A percentile compares a stretch with the other conserved stretches of the same genome.
Evolutionary conservation across 306 rosid species (phyloP).

Genomic region (Canavalia gladiata): DNA sequence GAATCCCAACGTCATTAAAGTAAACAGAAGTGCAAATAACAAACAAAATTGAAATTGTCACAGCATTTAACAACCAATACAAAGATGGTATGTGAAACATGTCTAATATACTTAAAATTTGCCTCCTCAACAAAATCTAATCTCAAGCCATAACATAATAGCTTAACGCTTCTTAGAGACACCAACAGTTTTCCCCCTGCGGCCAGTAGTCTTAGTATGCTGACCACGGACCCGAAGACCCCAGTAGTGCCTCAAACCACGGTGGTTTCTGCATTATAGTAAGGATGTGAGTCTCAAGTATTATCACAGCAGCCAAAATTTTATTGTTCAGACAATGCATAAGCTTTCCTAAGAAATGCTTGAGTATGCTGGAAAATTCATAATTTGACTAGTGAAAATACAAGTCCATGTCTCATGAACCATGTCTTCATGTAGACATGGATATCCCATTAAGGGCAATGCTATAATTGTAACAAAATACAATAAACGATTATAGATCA

Average conservation of each 20-base stretch:
- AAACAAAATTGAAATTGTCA: slow-evolving; percentile 55
- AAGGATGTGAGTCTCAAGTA: neutral
- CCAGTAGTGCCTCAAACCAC: slow-evolving; percentile 99
- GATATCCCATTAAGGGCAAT: neutral
- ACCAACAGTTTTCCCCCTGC: slow-evolving; percentile 98
- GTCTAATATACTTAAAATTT: slow-evolving; percentile 37
- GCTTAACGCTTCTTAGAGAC: slow-evolving; percentile 92
- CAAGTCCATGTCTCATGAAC: neutral
- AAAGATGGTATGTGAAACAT: slow-evolving; percentile 37
- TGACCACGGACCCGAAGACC: slow-evolving; percentile 99
- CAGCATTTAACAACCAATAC: slow-evolving; percentile 25
- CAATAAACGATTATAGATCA: neutral
- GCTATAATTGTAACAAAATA: neutral
- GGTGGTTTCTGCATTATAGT: slow-evolving; percentile 83
- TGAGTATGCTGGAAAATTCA: too few relatives aligned
- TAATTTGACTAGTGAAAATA: neutral
- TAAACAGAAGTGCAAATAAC: slow-evolving; percentile 18
- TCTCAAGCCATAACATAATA: slow-evolving; percentile 35
- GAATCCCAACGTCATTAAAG: slow-evolving; percentile 28
- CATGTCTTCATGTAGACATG: neutral
- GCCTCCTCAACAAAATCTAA: slow-evolving; percentile 42
- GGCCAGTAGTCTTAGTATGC: slow-evolving; percentile 99
- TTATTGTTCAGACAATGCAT: neutral
- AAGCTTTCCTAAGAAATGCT: neutral
- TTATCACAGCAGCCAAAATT: neutral